phyloP scores from a whole-genome alignment of 179 eudicot species.

The Drosera spatulata region DNA sequence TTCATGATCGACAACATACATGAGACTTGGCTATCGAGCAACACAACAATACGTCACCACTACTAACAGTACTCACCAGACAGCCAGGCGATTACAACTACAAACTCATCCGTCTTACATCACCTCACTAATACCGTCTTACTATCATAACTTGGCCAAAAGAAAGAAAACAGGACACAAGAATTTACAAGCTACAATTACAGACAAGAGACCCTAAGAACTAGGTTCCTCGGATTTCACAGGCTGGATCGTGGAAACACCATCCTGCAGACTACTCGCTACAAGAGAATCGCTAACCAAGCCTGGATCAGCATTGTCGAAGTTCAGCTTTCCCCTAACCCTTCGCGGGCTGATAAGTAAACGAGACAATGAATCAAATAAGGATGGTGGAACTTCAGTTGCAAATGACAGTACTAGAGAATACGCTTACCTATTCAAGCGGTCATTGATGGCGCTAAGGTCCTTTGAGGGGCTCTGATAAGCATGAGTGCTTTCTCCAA shows the following conservation, averaged over 20 bases:
- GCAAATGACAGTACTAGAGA: neutral
- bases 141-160: too few relatives aligned
- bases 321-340: conserved; percentile 60
- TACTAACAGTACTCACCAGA: too few relatives aligned
- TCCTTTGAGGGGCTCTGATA: conserved; percentile 99
- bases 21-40: too few relatives aligned
- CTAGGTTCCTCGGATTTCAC: conserved; percentile 68
- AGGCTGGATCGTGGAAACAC: conserved; percentile 30
- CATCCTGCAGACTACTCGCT: conserved; percentile 77
- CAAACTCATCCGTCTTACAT: too few relatives aligned
- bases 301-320: conserved; percentile 73
- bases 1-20: too few relatives aligned
- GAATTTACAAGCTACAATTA: neutral
- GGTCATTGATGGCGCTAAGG: conserved; percentile 81
- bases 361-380: conserved; percentile 1
- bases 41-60: too few relatives aligned
- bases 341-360: conserved; percentile 40
- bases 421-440: conserved; percentile 63
- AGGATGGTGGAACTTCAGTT: neutral
- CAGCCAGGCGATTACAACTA: too few relatives aligned
- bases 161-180: neutral
- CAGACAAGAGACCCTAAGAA: neutral
- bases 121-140: too few relatives aligned
- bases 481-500: conserved; percentile 98
- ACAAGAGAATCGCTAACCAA: conserved; percentile 85